Base-by-base conservation (phyloP, 139 green algal genomes). In the Eudorina sp. region DNA sequence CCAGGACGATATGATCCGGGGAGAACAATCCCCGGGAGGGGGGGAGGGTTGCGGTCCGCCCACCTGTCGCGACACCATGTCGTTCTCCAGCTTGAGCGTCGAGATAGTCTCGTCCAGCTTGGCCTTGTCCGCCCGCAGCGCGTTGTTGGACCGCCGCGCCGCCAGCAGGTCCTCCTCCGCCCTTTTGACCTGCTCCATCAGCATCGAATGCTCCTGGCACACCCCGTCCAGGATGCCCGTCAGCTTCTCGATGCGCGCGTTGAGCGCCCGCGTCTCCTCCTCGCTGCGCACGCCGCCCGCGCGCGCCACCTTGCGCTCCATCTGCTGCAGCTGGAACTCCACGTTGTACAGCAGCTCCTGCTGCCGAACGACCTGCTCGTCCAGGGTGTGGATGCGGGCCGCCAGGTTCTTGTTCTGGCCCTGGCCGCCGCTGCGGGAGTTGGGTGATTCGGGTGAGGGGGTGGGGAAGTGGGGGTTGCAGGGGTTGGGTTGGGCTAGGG, bases 311-410 rank as follows among this genome's bases (percentile, higher is more conserved):
- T 94, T 94, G 48, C 95, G 93, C 92, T 98, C 96, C 94, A 98
- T 95, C 85, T 96, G 91, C 86, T 97, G 92, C 46, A 98, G 89
- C 91, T 96, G 88, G 84, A 97, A 98, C 86, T 98, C 94, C 19
- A 95, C 94, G 36, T 94, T 95, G 88, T 98, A 98, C 81, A 97
- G 90, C 87, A 98, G 89, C 94, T 98, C 96, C 89, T 97, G 92
- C 92, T 98, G 96, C 64, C 92, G 90, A 58, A 94, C 84, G 36
- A 97, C 91, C 89, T 96, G 91, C 66, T 95, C 93, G 43, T 96
- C 95, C 87, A 97, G 91, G 45, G 77, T 36, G 19, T 73, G 64
- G 74, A 96, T 93, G 78, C 93, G 91, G 0, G 84, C 77, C 7
- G 89, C 90, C 80, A 98, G 83, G 90, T 97, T 97, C 53, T 93